Conservation (phyloP, 2,329 filamentous ascomycete genomes). For the Raffaelea arxii region DNA sequence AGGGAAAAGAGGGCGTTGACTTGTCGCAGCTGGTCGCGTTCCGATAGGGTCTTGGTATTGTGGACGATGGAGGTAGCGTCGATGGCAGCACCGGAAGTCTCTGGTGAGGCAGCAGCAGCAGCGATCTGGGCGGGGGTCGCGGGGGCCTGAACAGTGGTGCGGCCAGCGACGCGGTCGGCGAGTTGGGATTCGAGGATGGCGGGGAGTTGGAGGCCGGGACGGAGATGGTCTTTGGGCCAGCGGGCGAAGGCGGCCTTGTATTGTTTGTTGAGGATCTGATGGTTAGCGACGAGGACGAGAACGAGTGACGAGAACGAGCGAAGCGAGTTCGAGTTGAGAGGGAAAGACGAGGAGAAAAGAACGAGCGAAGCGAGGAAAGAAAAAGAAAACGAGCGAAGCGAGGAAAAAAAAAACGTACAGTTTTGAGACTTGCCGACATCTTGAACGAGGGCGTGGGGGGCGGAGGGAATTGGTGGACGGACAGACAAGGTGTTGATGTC, state of each 20-base stretch:
- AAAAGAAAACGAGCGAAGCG: not conserved
- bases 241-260: slow-evolving; percentile 40
- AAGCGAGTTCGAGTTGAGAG: not conserved
- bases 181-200: slow-evolving; percentile 40
- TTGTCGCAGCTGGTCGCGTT: slow-evolving; percentile 43
- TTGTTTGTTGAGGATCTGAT: slow-evolving; percentile 34
- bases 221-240: slow-evolving; percentile 56
- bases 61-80: not conserved
- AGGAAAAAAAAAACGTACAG: slow-evolving; percentile 25
- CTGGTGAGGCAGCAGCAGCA: too few species aligned
- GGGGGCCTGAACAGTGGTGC: slow-evolving; percentile 9
- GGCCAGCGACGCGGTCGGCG: slow-evolving; percentile 21
- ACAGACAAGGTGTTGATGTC: too few species aligned
- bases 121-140: too few species aligned
- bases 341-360: not conserved
- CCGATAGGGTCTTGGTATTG: slow-evolving; percentile 15
- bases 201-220: slow-evolving; percentile 53
- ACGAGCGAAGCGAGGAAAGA: too few species aligned
- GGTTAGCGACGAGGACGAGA: too few species aligned
- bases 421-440: too few species aligned
- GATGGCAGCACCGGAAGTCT: not conserved
- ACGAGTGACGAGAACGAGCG: too few species aligned
- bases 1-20: slow-evolving; percentile 50
- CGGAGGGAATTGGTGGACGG: too few species aligned
- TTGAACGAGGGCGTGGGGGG: slow-evolving; percentile 79